These are phyloP conservation scores for Colletotrichum sp. DNA, from an alignment of 2,329 filamentous ascomycete species.

Conservation along the genomic window DNA sequence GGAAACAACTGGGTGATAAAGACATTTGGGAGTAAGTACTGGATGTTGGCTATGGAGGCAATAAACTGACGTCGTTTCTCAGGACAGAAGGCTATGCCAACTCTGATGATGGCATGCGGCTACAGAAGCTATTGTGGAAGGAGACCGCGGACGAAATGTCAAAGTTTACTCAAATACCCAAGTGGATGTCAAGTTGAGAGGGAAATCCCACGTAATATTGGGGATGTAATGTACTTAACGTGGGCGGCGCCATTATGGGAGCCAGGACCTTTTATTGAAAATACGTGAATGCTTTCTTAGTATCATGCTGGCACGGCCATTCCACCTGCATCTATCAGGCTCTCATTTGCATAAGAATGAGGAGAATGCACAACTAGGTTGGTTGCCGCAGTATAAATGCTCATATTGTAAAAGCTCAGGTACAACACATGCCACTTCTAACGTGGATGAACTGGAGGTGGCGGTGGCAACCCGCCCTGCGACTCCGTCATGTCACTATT, in stretches of 20 bases:
- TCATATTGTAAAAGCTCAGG: not conserved
- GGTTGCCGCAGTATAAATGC: not conserved
- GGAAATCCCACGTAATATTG: not conserved
- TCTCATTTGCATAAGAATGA: not conserved
- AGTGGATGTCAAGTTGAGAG: not conserved
- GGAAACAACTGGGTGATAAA: slow-evolving; percentile 2
- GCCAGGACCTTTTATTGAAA: not conserved
- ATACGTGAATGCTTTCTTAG: not conserved
- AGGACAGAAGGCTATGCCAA: not conserved
- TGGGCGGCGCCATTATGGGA: not conserved
- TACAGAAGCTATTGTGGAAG: not conserved
- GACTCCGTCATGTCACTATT: slow-evolving; percentile 10
- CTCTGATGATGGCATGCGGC: not conserved
- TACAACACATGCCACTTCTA: not conserved
- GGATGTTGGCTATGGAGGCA: not conserved
- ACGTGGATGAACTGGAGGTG: slow-evolving; percentile 8
- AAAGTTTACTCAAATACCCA: not conserved
- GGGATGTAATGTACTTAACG: not conserved
- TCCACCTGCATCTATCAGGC: not conserved
- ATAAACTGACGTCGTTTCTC: not conserved
- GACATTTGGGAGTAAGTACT: slow-evolving; percentile 2
- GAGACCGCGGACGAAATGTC: not conserved
- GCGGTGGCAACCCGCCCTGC: not conserved
- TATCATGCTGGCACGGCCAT: not conserved
- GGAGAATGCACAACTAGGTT: not conserved